Conservation (phyloP, 345 rosid genomes). For the Pistacia integerrima region DNA sequence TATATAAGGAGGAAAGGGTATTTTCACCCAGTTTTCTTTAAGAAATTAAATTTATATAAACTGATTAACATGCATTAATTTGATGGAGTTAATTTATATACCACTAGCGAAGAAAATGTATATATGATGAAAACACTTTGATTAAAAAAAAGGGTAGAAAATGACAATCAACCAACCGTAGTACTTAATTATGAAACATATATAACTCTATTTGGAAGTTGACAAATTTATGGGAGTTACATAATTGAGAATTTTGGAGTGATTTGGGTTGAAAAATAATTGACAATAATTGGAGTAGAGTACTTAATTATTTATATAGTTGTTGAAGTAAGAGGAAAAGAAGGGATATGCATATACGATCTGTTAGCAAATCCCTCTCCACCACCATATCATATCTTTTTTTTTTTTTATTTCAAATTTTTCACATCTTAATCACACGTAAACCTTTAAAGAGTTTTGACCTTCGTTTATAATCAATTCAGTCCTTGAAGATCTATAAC, state of each 20-base stretch:
- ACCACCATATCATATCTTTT: slow-evolving; percentile 29
- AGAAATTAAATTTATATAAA: too few relatives aligned
- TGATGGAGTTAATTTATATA: too few relatives aligned
- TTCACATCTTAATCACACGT: not conserved
- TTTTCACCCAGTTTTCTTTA: too few relatives aligned
- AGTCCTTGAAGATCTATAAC: slow-evolving; percentile 22
- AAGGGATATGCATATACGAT: slow-evolving; percentile 50
- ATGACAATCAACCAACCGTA: slow-evolving; percentile 15
- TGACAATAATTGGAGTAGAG: slow-evolving; percentile 38
- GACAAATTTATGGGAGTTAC: slow-evolving; percentile 15
- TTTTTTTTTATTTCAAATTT: not conserved
- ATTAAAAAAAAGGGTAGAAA: not conserved
- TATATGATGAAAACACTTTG: too few relatives aligned
- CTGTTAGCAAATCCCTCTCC: slow-evolving; percentile 42
- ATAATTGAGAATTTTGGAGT: slow-evolving; percentile 43
- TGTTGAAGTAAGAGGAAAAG: slow-evolving; percentile 41
- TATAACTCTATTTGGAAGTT: not conserved
- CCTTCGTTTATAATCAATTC: slow-evolving; percentile 16
- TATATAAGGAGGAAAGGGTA: too few relatives aligned
- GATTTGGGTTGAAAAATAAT: slow-evolving; percentile 30
- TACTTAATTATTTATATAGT: slow-evolving; percentile 1
- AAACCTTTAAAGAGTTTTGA: slow-evolving; percentile 1
- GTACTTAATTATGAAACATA: slow-evolving; percentile 11
- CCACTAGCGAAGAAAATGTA: too few relatives aligned
- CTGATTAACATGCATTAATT: too few relatives aligned